Percentiles rank a stretch among this genome's conserved stretches.
These are phyloP conservation scores for Kalanchoe fedtschenkoi DNA, from an alignment of 164 flowering plant species.

Conservation along the genomic window DNA sequence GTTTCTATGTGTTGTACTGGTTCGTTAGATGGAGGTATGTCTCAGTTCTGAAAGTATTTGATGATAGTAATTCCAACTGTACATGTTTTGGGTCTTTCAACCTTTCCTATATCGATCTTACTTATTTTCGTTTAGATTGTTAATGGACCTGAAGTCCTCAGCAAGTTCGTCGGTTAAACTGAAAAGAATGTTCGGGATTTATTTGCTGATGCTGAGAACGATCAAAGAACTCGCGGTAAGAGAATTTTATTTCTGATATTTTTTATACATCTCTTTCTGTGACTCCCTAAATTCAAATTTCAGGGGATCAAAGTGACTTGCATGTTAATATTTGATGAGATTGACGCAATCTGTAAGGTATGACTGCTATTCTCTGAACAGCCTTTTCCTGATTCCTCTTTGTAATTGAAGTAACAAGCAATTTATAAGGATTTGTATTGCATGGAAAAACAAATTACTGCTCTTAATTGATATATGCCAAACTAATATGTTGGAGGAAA, in stretches of 20 bases:
- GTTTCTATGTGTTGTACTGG: not conserved
- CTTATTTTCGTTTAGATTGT: constrained; percentile 30
- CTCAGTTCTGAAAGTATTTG: too few relatives aligned
- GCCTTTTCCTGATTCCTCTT: not conserved
- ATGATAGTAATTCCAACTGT: not conserved
- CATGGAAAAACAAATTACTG: not conserved
- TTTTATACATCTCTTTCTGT: not conserved
- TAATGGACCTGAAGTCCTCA: constrained; percentile 68
- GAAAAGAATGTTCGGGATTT: constrained; percentile 64
- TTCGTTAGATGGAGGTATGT: too few relatives aligned
- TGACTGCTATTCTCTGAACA: not conserved
- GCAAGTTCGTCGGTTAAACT: constrained; percentile 69
- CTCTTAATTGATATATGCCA: not conserved
- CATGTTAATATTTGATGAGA: constrained; percentile 80
- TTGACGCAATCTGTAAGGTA: constrained; percentile 79
- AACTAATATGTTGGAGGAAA: not conserved
- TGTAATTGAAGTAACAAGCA: not conserved
- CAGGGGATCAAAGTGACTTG: constrained; percentile 70
- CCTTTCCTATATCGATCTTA: not conserved
- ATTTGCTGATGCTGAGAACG: constrained; percentile 71
- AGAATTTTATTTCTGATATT: not conserved
- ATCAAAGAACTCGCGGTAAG: constrained; percentile 47
- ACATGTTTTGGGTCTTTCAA: not conserved
- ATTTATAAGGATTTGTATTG: not conserved
- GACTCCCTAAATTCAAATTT: constrained; percentile 8